Evolutionary conservation across 1,284 basidiomycete species (phyloP), one percentile per base, ranked within the genome.

Genomic region (Schizophyllum amplum): DNA sequence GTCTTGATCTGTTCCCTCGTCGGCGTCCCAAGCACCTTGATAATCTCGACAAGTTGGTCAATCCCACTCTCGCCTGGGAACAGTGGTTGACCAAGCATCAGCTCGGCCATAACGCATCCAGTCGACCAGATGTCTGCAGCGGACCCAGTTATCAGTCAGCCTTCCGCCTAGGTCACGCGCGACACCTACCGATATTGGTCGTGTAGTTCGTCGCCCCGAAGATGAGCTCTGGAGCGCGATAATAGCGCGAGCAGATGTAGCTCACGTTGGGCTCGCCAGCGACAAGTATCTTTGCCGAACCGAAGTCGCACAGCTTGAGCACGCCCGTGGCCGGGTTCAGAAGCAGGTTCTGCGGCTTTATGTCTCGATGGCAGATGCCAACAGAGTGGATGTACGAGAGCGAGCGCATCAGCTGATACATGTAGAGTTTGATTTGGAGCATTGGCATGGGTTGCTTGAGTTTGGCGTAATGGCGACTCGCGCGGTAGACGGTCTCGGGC

Each of bases 1-100:
- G 97, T 98, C 87, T 98, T 98, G 84, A 99, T 99, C 75, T 99
- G 97, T 71, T 99, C 97, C 65, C 96, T 81, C 58, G 96, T 96
- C 0, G 96, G 96, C 22, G 97, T 99, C 21, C 96, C 96, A 60
- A 99, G 84, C 49, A 99, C 94, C 76, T 99, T 99, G 87, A 99
- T 99, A 68, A 99, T 99, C 77, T 99, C 96, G 53, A 99, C 96
- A 66, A 99, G 74, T 77, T 99, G 96, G 75, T 99, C 96, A 68
- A 99, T 99, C n/a, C 96, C 96, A 67, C 93, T 96, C 78, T 99
- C 97, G 63, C 96, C 96, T 2, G 96, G 96, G 84, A 99, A 99
- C 58, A 99, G 82, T 13, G 96, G 96, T 70, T 98, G 95, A 22
- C 97, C 96, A 60, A 99, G 80, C 96, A 99, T 99, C 69, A 99